Conservation (phyloP, 2,329 filamentous ascomycete species). For the Hypoxylon sp. region DNA sequence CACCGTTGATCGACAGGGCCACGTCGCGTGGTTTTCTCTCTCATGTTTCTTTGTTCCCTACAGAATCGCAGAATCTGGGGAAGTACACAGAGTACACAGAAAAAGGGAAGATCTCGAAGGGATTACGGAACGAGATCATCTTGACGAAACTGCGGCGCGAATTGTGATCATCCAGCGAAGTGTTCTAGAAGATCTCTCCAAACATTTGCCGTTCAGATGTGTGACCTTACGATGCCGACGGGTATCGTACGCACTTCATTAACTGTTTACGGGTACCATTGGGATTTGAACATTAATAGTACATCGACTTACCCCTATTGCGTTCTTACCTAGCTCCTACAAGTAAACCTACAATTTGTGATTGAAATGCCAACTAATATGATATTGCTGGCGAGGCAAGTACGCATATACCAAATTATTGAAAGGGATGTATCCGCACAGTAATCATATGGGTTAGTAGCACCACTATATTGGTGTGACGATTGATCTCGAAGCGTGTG, state of each 20-base stretch:
- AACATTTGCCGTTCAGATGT: no score
- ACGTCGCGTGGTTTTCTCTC: constrained; percentile 24
- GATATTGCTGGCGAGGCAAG: no score
- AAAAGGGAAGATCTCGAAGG: constrained; percentile 24
- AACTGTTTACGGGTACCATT: no score
- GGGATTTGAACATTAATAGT: no score
- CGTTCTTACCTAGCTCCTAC: no score
- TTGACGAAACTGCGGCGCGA: constrained; percentile 1
- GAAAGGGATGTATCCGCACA: not conserved
- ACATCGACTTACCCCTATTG: no score
- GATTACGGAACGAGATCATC: constrained; percentile 14
- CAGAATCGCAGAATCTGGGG: constrained; percentile 12
- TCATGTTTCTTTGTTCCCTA: constrained; percentile 4
- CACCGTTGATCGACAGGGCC: constrained; percentile 30
- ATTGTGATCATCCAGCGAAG: constrained; percentile 25
- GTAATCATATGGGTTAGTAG: constrained; percentile 13
- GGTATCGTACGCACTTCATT: no score
- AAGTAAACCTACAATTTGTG: no score
- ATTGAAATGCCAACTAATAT: no score
- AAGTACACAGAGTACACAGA: constrained; percentile 14
- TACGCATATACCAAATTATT: not conserved
- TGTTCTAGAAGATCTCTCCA: constrained; percentile 20
- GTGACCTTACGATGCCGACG: no score
- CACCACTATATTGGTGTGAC: constrained; percentile 13
- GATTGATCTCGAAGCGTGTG: constrained; percentile 6